These are phyloP conservation scores for Hypomyces perniciosus DNA, from an alignment of 2,329 filamentous ascomycete genomes.

Conservation along the genomic window DNA sequence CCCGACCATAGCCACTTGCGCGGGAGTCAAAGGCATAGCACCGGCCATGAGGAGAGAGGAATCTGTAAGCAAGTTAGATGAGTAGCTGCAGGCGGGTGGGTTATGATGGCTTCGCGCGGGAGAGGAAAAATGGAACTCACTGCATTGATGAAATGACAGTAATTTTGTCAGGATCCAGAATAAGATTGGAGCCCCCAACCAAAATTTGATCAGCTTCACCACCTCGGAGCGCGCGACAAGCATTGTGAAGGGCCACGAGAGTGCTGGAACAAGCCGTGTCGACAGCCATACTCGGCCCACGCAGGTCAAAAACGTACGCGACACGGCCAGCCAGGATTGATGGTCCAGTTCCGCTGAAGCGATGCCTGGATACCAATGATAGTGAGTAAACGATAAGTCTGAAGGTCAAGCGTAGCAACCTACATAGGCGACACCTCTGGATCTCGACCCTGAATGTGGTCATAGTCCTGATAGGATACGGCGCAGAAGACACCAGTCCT, in stretches of 20 bases:
- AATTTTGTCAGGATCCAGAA: slow-evolving; percentile 12
- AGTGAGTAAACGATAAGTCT: not conserved
- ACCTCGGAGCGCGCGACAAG: slow-evolving; percentile 10
- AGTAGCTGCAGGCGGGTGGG: not conserved
- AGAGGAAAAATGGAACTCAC: slow-evolving; percentile 1
- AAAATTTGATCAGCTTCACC: slow-evolving; percentile 24
- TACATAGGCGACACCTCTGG: slow-evolving; percentile 9
- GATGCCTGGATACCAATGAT: slow-evolving; percentile 5
- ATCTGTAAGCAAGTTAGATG: slow-evolving; percentile 1
- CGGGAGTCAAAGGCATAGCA: slow-evolving; percentile 12
- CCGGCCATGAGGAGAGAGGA: slow-evolving; percentile 9
- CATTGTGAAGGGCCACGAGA: slow-evolving; percentile 26
- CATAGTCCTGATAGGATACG: slow-evolving; percentile 9
- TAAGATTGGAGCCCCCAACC: slow-evolving; percentile 20
- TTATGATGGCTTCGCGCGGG: not conserved
- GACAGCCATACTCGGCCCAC: slow-evolving; percentile 20
- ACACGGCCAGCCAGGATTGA: slow-evolving; percentile 10
- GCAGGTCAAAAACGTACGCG: slow-evolving; percentile 11
- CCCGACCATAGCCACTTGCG: slow-evolving; percentile 43
- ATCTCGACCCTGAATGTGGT: slow-evolving; percentile 7
- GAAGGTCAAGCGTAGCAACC: not conserved
- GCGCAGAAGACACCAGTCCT: slow-evolving; percentile 12
- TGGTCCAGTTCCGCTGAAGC: slow-evolving; percentile 9
- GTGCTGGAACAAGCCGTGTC: slow-evolving; percentile 32
- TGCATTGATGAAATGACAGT: slow-evolving; percentile 12